A percentile compares a stretch with the other conserved stretches of the same genome.
These are phyloP conservation scores for Olyra latifolia DNA, from an alignment of 176 grass and related monocot genomes.

Conservation along the genomic window DNA sequence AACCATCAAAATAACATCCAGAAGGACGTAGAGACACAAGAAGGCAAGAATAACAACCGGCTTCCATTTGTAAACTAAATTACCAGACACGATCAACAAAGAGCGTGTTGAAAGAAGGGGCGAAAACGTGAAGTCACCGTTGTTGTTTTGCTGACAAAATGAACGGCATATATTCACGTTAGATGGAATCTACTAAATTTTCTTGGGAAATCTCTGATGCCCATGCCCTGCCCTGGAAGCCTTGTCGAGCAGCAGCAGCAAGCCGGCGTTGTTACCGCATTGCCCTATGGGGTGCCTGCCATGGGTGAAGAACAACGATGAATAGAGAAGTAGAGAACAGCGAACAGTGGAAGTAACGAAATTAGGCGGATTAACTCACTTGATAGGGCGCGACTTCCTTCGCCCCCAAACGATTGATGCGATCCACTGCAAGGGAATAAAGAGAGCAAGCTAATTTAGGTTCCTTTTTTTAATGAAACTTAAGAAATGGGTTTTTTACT, in stretches of 20 bases:
- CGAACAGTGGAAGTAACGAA: background rate
- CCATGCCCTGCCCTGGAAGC: slow-evolving; percentile 38
- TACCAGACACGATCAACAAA: background rate
- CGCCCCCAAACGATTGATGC: slow-evolving; percentile 60
- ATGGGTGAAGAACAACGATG: background rate
- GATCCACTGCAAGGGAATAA: slow-evolving; percentile 51
- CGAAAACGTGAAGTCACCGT: slow-evolving; percentile 24
- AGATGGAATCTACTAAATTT: slow-evolving; percentile 5
- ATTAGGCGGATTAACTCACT: slow-evolving; percentile 43
- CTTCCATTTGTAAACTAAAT: slow-evolving; percentile 19
- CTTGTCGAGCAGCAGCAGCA: slow-evolving; percentile 67
- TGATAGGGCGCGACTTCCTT: slow-evolving; percentile 58
- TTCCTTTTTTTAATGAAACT: background rate
- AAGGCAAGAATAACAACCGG: background rate
- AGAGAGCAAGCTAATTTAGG: slow-evolving; percentile 10
- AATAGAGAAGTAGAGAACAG: background rate
- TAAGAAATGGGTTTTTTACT: background rate
- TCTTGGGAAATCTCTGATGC: slow-evolving; percentile 55
- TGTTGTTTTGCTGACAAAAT: slow-evolving; percentile 4
- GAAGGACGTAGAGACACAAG: background rate
- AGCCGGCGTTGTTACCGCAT: slow-evolving; percentile 55
- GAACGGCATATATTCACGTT: background rate
- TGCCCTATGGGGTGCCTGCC: slow-evolving; percentile 69
- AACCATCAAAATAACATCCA: background rate
- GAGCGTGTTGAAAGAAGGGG: background rate